Evolutionary conservation across 2,329 filamentous ascomycete species (phyloP).

Genomic region (Talaromyces sp.): DNA sequence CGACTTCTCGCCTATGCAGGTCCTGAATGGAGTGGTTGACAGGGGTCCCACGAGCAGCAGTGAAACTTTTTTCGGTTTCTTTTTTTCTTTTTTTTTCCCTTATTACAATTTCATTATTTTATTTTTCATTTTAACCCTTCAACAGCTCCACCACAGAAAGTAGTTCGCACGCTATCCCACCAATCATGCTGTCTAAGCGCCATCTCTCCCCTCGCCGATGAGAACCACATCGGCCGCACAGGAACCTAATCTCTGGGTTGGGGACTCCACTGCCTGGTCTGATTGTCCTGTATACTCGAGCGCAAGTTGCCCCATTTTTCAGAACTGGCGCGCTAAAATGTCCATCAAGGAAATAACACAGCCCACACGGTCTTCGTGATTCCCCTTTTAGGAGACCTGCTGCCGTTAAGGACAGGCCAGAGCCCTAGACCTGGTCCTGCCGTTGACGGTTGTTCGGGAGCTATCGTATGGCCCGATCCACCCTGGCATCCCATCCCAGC

Average conservation of each 20-base stretch:
- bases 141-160: neutral
- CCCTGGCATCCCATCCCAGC: constrained; percentile 28
- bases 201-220: constrained; percentile 8
- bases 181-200: constrained; percentile 17
- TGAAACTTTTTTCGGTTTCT: neutral
- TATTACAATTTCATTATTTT: constrained; percentile 2
- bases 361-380: neutral
- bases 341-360: neutral
- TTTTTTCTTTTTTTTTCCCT: neutral
- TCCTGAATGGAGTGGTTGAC: constrained; percentile 3
- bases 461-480: constrained; percentile 30
- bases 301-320: constrained; percentile 8
- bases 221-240: constrained; percentile 18
- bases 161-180: constrained; percentile 11
- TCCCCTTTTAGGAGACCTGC: neutral
- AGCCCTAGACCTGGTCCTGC: neutral
- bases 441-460: constrained; percentile 27
- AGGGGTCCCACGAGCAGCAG: constrained; percentile 14
- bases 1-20: constrained; percentile 2
- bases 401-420: neutral
- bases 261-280: constrained; percentile 8
- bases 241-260: constrained; percentile 23
- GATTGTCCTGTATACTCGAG: too few species aligned
- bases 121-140: too few species aligned
- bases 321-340: constrained; percentile 4